A percentile compares a stretch with the other conserved stretches of the same genome.
phyloP scores from a whole-genome alignment of 192 early-diverging fungal species.

The Geranomyces michiganensis region DNA sequence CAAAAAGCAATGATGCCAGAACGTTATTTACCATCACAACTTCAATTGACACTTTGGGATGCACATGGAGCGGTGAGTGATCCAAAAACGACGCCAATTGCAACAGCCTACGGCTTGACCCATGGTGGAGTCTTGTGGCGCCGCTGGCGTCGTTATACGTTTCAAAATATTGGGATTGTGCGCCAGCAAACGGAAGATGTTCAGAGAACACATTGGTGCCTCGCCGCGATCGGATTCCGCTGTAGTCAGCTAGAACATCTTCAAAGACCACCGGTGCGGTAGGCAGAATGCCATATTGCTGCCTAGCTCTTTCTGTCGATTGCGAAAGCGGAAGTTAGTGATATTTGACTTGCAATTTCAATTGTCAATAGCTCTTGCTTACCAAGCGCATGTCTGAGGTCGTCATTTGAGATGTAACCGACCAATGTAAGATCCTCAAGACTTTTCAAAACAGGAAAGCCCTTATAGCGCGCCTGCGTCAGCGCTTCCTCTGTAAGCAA shows the following conservation, averaged over 20 bases:
- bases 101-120: conserved; percentile 8
- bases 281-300: conserved; percentile 4
- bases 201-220: too few relatives aligned
- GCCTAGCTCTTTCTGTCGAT: conserved; percentile 1
- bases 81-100: conserved; percentile 36
- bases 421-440: conserved; percentile 59
- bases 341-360: not conserved
- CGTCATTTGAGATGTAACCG: conserved; percentile 76
- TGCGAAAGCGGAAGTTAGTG: not conserved
- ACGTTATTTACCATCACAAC: conserved; percentile 41
- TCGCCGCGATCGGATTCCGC: too few relatives aligned
- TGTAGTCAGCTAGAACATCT: not conserved
- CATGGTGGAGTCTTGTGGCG: not conserved
- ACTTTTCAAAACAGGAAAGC: conserved; percentile 73
- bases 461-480: conserved; percentile 64
- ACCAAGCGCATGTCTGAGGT: conserved; percentile 67
- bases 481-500: conserved; percentile 33
- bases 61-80: conserved; percentile 47
- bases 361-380: not conserved
- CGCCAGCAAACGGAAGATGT: too few relatives aligned
- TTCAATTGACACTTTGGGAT: conserved; percentile 50
- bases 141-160: not conserved
- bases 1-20: not conserved
- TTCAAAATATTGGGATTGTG: too few relatives aligned
- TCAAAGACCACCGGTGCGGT: conserved; percentile 20